These are phyloP conservation scores for Auricularia heimuer DNA, from an alignment of 768 basidiomycete species.

Conservation along the genomic window DNA sequence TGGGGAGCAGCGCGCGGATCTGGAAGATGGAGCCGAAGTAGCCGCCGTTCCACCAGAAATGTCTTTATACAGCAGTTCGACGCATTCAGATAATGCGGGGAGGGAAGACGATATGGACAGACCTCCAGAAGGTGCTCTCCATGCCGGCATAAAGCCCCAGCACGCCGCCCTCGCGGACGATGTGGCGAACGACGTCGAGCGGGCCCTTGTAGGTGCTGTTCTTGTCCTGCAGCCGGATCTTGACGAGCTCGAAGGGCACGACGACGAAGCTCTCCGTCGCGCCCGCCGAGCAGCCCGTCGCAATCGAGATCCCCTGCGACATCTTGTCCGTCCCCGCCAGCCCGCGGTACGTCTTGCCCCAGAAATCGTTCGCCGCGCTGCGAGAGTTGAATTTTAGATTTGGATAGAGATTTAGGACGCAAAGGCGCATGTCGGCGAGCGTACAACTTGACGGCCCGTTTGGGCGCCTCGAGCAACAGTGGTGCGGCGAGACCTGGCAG, in stretches of 20 bases:
- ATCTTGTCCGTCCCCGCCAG: slow-evolving; percentile 68
- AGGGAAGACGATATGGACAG: slow-evolving; percentile 8
- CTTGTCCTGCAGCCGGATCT: slow-evolving; percentile 92
- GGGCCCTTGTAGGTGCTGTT: slow-evolving; percentile 84
- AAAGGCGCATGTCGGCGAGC: slow-evolving; percentile 17
- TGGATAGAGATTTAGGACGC: not conserved
- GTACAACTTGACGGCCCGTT: slow-evolving; percentile 93
- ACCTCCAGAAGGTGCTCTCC: slow-evolving; percentile 98
- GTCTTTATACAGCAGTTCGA: slow-evolving; percentile 31
- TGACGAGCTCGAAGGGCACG: slow-evolving; percentile 93
- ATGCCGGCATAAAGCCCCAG: slow-evolving; percentile 88
- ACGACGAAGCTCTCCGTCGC: slow-evolving; percentile 92
- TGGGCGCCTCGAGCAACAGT: slow-evolving; percentile 90
- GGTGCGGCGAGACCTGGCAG: slow-evolving; percentile 81
- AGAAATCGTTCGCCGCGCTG: slow-evolving; percentile 86
- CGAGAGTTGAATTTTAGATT: slow-evolving; percentile 1
- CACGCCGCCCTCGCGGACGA: slow-evolving; percentile 67
- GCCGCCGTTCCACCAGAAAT: slow-evolving; percentile 89
- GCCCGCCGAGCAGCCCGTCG: slow-evolving; percentile 90
- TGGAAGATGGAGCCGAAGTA: slow-evolving; percentile 89
- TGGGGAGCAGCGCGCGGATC: slow-evolving; percentile 69
- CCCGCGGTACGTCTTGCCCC: slow-evolving; percentile 72
- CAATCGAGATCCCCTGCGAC: slow-evolving; percentile 76
- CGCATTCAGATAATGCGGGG: not conserved
- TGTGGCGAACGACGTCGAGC: slow-evolving; percentile 77